Conservation (phyloP, 352 stramenopile genomes). For the Phytopythium chamaehyphon region DNA sequence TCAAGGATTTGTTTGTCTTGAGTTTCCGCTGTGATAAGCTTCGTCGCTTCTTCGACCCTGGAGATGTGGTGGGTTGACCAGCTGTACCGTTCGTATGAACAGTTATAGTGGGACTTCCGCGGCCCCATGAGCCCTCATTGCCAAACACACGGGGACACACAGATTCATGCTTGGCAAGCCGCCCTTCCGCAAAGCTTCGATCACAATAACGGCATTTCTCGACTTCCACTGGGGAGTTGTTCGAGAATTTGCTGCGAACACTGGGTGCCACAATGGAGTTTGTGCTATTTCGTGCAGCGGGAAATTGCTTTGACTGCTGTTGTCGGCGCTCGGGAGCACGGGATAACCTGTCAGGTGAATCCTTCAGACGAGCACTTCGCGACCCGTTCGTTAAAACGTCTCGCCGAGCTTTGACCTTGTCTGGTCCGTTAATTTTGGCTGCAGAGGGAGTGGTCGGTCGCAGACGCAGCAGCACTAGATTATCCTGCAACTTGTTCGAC, state of each 20-base stretch:
- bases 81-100: neutral
- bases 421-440: neutral
- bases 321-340: too few relatives aligned
- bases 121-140: slow-evolving; percentile 68
- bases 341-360: too few relatives aligned
- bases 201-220: slow-evolving; percentile 78
- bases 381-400: too few relatives aligned
- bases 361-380: too few relatives aligned
- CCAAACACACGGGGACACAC: slow-evolving; percentile 80
- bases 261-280: neutral
- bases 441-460: neutral
- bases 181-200: slow-evolving; percentile 76
- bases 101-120: slow-evolving; percentile 25
- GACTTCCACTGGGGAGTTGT: slow-evolving; percentile 8
- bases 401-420: neutral
- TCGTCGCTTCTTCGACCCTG: slow-evolving; percentile 3
- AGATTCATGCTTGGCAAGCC: slow-evolving; percentile 75
- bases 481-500: slow-evolving; percentile 34
- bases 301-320: neutral
- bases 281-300: neutral
- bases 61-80: slow-evolving; percentile 2
- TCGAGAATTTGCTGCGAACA: neutral
- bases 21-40: neutral
- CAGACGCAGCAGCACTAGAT: slow-evolving; percentile 32
- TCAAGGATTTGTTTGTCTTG: slow-evolving; percentile 21